Percentiles rank a stretch among this genome's conserved stretches.
Evolutionary conservation across 2,329 filamentous ascomycete genomes (phyloP).

Genomic region (Ophiostoma tasmaniense): DNA sequence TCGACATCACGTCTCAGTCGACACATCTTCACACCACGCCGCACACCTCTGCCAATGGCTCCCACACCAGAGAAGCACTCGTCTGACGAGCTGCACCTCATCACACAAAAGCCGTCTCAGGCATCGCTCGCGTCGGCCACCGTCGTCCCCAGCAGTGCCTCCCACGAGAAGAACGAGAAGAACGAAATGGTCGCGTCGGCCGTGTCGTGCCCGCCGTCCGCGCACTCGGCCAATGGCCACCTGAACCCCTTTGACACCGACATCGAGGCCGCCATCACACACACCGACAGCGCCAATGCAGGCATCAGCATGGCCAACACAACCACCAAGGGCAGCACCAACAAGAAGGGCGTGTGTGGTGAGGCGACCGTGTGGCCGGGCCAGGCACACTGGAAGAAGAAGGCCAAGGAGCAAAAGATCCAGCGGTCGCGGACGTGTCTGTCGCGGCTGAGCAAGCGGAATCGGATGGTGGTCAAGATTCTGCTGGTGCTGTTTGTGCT

Average conservation of each 20-base stretch:
- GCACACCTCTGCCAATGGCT: background rate
- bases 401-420: constrained; percentile 49
- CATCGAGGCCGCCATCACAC: constrained; percentile 44
- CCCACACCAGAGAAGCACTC: constrained; percentile 10
- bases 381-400: constrained; percentile 50
- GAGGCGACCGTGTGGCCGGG: constrained; percentile 54
- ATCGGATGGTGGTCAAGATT: constrained; percentile 47
- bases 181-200: constrained; percentile 24
- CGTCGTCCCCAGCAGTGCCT: constrained; percentile 19
- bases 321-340: constrained; percentile 29
- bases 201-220: constrained; percentile 38
- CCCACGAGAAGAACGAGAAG: constrained; percentile 16
- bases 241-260: constrained; percentile 48
- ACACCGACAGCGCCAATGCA: constrained; percentile 14
- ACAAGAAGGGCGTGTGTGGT: constrained; percentile 22
- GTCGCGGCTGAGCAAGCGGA: constrained; percentile 45
- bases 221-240: constrained; percentile 26
- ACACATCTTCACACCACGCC: background rate
- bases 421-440: constrained; percentile 44
- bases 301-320: constrained; percentile 18
- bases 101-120: constrained; percentile 23
- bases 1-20: no score
- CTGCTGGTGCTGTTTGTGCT: constrained; percentile 43
- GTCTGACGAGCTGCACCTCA: constrained; percentile 7
- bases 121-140: constrained; percentile 23